Evolutionary conservation across 805 yeast genomes (phyloP), one percentile per base, ranked within the genome.

Genomic region (Debaryomyces tyrocola): DNA sequence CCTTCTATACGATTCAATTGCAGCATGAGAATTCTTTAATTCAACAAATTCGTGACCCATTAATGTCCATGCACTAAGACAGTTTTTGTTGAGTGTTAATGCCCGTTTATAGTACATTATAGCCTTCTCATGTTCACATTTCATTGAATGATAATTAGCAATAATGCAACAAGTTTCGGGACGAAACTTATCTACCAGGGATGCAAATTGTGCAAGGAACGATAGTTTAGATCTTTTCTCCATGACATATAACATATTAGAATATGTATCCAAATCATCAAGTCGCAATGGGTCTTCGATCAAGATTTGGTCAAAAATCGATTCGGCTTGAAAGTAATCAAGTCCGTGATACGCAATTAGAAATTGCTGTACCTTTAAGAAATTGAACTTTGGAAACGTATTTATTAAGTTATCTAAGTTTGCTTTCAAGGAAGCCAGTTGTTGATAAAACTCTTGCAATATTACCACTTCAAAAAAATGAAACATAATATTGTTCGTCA

Each of bases 1-100:
- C 37, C 96, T 72, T 54, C 98, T 71, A 62, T 94, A 94, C 48
- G 95, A 84, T 70, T 92, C 97, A 45, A 94, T 94, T 1, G 99
- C 99, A 0, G 98, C 98, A 65, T 94, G 96, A 0, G 96, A 86
- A 67, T 94, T 94, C 60, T 92, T 91, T 56, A 94, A 75, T 63
- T 94, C 99, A 12, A 94, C 96, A 69, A 89, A 94, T 68, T 94
- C 99, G 66, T 94, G 99, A 9, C 99, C 99, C 97, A 94, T 90
- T 47, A 94, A 73, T 0, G 98, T 94, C 98, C 98, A 94, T 0
- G 98, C 97, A 51, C 90, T 82, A 15, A 90, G 71, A 55, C 95
- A 89, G 54, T 82, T 82, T 50, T 86, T 81, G 61, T 90, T 87
- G 49, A 94, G 73, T 0, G 88, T 80, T 33, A 94, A 70, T 0